A percentile compares a stretch with the other conserved stretches of the same genome.
Conservation (phyloP, 768 basidiomycete species). For the Galerina marginata region DNA sequence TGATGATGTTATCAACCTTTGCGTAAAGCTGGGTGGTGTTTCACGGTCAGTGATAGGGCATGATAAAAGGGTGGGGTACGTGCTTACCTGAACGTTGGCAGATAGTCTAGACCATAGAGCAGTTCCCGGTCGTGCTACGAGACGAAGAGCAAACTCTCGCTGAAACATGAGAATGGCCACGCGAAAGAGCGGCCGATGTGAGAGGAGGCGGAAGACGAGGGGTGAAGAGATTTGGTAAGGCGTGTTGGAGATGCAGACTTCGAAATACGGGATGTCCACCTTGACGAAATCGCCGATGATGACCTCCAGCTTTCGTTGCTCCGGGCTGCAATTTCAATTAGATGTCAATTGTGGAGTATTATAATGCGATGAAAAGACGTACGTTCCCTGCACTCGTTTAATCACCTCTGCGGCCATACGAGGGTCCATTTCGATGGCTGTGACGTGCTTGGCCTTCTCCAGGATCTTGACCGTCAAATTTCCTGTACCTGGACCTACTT, state of each 20-base stretch:
- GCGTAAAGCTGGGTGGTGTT: constrained; percentile 72
- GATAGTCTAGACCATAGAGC: constrained; percentile 92
- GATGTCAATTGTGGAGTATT: background rate
- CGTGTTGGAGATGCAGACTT: constrained; percentile 99
- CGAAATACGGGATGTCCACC: constrained; percentile 96
- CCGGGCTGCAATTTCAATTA: constrained; percentile 62
- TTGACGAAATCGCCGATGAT: constrained; percentile 98
- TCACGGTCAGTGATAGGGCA: background rate
- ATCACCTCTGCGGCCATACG: constrained; percentile 98
- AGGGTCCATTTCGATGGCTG: constrained; percentile 97
- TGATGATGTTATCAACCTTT: constrained; percentile 95
- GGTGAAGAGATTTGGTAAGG: constrained; percentile 99
- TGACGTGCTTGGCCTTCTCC: constrained; percentile 90
- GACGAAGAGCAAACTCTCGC: constrained; percentile 93
- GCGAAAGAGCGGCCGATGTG: constrained; percentile 93
- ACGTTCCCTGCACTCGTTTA: constrained; percentile 98
- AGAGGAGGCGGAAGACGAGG: constrained; percentile 94
- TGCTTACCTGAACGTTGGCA: constrained; percentile 84
- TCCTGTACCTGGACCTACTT: constrained; percentile 97
- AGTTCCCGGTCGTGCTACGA: constrained; percentile 85
- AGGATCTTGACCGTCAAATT: constrained; percentile 94
- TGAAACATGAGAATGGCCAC: constrained; percentile 99
- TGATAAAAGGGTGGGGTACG: background rate
- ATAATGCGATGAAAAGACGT: constrained; percentile 42
- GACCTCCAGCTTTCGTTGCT: constrained; percentile 93